A percentile compares a stretch with the other conserved stretches of the same genome.
Conservation (phyloP, 192 early-diverging fungal genomes). For the Rhizophagus sp. region DNA sequence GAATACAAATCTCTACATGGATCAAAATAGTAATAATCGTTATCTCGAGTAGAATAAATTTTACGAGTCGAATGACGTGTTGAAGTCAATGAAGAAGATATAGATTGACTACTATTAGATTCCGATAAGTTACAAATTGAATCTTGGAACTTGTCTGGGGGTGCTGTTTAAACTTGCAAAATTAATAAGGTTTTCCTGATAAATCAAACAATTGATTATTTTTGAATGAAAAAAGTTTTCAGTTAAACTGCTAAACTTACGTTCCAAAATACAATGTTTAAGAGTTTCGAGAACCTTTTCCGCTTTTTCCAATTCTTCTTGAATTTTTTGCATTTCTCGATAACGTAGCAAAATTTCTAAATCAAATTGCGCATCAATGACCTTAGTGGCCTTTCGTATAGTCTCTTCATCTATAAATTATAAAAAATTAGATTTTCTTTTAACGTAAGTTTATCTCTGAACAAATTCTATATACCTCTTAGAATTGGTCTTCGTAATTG, state of each 20-base stretch:
- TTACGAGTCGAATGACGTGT: conserved; percentile 28
- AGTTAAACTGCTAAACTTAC: conserved; percentile 35
- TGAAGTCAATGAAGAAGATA: not conserved
- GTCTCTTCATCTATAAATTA: not conserved
- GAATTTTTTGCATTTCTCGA: conserved; percentile 64
- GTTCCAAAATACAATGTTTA: conserved; percentile 52
- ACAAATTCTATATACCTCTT: not conserved
- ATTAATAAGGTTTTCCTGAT: not conserved
- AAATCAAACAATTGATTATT: not conserved
- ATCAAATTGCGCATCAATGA: conserved; percentile 68
- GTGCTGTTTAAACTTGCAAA: conserved; percentile 3
- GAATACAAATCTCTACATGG: conserved; percentile 36
- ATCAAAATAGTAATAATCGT: conserved; percentile 30
- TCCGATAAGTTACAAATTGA: not conserved
- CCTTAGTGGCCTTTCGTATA: not conserved
- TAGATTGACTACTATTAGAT: not conserved
- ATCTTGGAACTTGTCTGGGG: not conserved
- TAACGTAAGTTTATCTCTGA: too few species aligned
- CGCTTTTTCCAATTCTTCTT: conserved; percentile 59
- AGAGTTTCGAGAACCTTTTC: conserved; percentile 59
- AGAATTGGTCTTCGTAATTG: not conserved
- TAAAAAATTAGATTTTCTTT: not conserved
- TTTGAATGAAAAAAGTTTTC: not conserved
- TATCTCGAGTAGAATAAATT: conserved; percentile 26
- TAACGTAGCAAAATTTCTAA: conserved; percentile 74